Base-by-base conservation (phyloP, 805 yeast species). In the Candida morakotiae region DNA sequence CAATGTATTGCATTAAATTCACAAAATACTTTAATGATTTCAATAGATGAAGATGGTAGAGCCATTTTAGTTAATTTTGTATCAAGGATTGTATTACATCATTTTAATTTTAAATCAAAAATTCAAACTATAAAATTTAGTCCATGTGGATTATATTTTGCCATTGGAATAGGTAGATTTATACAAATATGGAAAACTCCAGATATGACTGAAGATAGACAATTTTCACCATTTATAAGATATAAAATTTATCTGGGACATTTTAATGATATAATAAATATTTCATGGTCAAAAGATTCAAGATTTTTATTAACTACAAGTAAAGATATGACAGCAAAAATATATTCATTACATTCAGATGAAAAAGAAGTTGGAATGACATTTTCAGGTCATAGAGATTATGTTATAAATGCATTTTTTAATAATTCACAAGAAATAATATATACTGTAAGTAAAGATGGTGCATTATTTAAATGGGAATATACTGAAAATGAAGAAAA, bases 131-230 rank as follows among this genome's bases (percentile, higher is more conserved):
- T 91, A 18, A 77, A 82, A 51, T 93, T 93, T 60, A 80, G 95
- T 36, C 93, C 96, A 2, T 88, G 87, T 60, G 97, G 98, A 2
- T 71, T 71, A 31, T 77, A 77, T 50, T 89, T 93, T 63, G 97
- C 97, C 5, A 73, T 87, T 19, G 95, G 95, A 3, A 69, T 80
- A 24, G 87, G 87, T 5, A 67, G 95, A 47, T 83, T 84, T 37
- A 67, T 91, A 13, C 97, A 93, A 58, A 81, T 93, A 7, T 93
- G 98, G 98, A 81, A 79, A 52, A 87, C 97, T 1, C 97, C 97
- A 0, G 80, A 76, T 32, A 67, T 70, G 17, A 64, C 78, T 6
- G 93, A 86, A 49, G 96, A 87, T 52, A 73, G 95, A 43, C 96
- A 88, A 56, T 93, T 93, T 70, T 93, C 96, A 0, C 98, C 98